Conservation (phyloP, 495 filamentous ascomycete genomes). For the Elasticomyces elasticus region DNA sequence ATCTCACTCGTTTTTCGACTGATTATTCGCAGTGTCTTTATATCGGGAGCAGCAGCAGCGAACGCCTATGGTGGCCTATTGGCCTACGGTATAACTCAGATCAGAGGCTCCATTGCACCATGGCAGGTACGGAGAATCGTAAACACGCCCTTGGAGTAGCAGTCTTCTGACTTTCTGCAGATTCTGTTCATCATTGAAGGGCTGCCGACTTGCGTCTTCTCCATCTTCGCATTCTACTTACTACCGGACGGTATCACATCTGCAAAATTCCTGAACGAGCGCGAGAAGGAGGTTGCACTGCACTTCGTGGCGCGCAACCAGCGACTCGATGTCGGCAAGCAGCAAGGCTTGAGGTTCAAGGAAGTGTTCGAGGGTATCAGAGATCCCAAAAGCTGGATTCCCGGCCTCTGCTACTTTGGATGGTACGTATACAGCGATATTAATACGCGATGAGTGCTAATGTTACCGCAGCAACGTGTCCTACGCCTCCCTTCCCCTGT, state of each 20-base stretch:
- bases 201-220: slow-evolving; percentile 58
- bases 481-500: slow-evolving; percentile 79
- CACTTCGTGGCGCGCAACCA: slow-evolving; percentile 28
- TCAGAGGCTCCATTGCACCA: slow-evolving; percentile 53
- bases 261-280: slow-evolving; percentile 58
- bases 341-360: slow-evolving; percentile 15
- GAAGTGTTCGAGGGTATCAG: slow-evolving; percentile 19
- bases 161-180: too few relatives aligned
- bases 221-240: slow-evolving; percentile 53
- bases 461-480: slow-evolving; percentile 26
- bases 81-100: slow-evolving; percentile 72
- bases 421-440: slow-evolving; percentile 1
- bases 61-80: slow-evolving; percentile 76
- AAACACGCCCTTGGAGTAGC: too few relatives aligned
- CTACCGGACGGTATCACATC: slow-evolving; percentile 63
- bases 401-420: slow-evolving; percentile 32
- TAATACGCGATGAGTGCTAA: not conserved
- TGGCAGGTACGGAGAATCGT: too few relatives aligned
- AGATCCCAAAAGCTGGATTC: slow-evolving; percentile 43
- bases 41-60: slow-evolving; percentile 69
- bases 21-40: too few relatives aligned
- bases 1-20: too few relatives aligned
- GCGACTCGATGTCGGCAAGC: slow-evolving; percentile 13
- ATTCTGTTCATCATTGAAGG: slow-evolving; percentile 79
- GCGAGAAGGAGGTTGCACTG: slow-evolving; percentile 60